Evolutionary conservation across 805 yeast species (phyloP), one percentile per base, ranked within the genome.

Genomic region (Starmerella sirachaensis): DNA sequence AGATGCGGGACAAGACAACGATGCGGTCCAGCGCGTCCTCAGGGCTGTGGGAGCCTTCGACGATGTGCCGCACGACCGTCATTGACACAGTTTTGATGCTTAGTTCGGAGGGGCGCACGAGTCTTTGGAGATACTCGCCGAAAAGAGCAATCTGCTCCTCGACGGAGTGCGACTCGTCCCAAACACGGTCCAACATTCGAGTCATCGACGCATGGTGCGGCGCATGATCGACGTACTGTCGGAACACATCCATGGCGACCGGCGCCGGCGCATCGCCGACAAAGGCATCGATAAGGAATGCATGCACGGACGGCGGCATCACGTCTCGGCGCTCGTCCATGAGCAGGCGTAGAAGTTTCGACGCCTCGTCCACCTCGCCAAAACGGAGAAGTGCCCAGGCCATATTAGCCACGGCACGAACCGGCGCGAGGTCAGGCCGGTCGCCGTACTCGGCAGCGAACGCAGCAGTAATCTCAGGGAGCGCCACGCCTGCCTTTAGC

Each of bases 181-280:
- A 45, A 9, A 31, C n/a, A 3, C 43, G 32, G 13, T 21, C 28
- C 14, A 50, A 31, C 16, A 48, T 22, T 31, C 55, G 40, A 9
- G 32, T 29, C 49, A 48, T 40, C 2, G 51, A 35, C 6, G 49
- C 31, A 6, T 29, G 45, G 34, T 48, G 51, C 11, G 54, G 55
- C 1, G 35, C 29, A 13, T 27, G 41, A 10, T 21, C 23, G 18
- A 20, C 23, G 19, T 41, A 22, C 7, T 23, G 17, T 6, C 18
- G 10, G 31, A 47, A 51, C 16, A 25, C 22, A 10, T 18, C 13
- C 10, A 27, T 31, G 3, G 51, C 55, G 10, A 39, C 6, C 1
- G 30, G 46, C 5, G 34, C 29, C 5, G 55, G 52, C 1, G 51
- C 53, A 13, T 51, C 53, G 21, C 54, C 55, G n/a, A 51, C 29